These are phyloP conservation scores for Vitis vinifera DNA, from an alignment of 164 flowering plant species.

Conservation along the genomic window DNA sequence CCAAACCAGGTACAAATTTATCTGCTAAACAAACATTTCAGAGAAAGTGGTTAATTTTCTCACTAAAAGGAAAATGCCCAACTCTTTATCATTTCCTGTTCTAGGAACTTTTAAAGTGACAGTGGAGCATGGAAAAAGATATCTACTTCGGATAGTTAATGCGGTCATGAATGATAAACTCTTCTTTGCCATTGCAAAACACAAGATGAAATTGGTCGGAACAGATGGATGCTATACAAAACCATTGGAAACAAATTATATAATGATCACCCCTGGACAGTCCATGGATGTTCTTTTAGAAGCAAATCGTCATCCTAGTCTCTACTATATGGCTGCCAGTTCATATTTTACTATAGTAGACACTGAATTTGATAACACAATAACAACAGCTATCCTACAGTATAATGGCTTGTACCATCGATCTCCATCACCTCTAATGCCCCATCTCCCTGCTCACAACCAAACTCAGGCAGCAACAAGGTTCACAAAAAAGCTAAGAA, in stretches of 20 bases:
- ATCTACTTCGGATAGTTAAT: too few relatives aligned
- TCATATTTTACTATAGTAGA: conserved; percentile 14
- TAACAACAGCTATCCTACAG: conserved; percentile 20
- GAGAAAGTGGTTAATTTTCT: too few relatives aligned
- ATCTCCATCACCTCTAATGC: not conserved
- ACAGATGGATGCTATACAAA: too few relatives aligned
- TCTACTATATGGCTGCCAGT: conserved; percentile 33
- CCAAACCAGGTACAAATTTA: too few relatives aligned
- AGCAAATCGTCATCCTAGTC: conserved; percentile 16
- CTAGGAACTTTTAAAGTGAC: too few relatives aligned
- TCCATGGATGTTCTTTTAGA: conserved; percentile 28
- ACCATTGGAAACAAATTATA: not conserved
- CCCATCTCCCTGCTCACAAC: not conserved
- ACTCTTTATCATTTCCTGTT: too few relatives aligned
- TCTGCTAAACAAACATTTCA: too few relatives aligned
- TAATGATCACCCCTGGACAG: conserved; percentile 28
- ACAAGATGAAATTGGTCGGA: too few relatives aligned
- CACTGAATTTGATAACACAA: conserved; percentile 20
- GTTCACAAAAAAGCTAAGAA: not conserved
- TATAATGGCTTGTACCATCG: not conserved
- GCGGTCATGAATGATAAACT: too few relatives aligned
- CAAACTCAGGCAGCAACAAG: not conserved
- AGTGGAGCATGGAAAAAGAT: too few relatives aligned
- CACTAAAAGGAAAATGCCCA: too few relatives aligned
- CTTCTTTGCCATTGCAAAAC: too few relatives aligned